Base-by-base conservation (phyloP, 768 basidiomycete species). In the Candolleomyces aberdarensis region DNA sequence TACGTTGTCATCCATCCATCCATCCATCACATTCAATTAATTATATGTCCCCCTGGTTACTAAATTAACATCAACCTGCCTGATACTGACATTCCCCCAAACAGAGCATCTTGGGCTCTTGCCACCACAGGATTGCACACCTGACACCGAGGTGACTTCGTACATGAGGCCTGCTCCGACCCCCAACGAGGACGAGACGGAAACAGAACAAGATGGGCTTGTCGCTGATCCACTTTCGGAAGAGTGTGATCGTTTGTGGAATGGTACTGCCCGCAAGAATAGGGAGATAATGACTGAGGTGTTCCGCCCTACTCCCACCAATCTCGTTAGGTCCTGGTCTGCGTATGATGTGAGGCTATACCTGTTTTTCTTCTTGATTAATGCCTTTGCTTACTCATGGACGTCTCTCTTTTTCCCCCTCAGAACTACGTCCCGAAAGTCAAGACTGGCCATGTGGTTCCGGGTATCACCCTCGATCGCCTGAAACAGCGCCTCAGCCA, bases 81-180 rank as follows among this genome's bases (percentile, higher is more conserved):
- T 41, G 15, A 31, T 31, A 36, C 36, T 36, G 36, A 36, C 36
- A 36, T 11, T 8, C 36, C 11, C 36, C 11, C 36, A 7, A 36
- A 19, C 71, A 92, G 93, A 96, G 74, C 89, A 96, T 68, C 83
- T 96, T 52, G 94, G 94, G 32, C 85, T 98, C 49, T 87, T 96
- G 36, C 77, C 78, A 15, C 90, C 94, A 3, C 94, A 97, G 72
- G 65, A 71, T 56, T 79, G 80, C 63, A 67, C 73, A 20, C 66
- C 62, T 29, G 59, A 76, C 41, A 71, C 71, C 3, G 59, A 70
- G 49, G 72, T 81, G 3, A 79, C 75, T 31, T 76, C 85, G 43
- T 89, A 87, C 78, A 95, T 96, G 94, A 85, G 76, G 39, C 84
- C 94, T 2, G 92, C 88, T 0, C 94, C 95, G 1, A 65, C 73